A percentile compares a stretch with the other conserved stretches of the same genome.
These are phyloP conservation scores for Leishmania aethiopica DNA, from an alignment of 208 protist genomes.

Conservation along the genomic window DNA sequence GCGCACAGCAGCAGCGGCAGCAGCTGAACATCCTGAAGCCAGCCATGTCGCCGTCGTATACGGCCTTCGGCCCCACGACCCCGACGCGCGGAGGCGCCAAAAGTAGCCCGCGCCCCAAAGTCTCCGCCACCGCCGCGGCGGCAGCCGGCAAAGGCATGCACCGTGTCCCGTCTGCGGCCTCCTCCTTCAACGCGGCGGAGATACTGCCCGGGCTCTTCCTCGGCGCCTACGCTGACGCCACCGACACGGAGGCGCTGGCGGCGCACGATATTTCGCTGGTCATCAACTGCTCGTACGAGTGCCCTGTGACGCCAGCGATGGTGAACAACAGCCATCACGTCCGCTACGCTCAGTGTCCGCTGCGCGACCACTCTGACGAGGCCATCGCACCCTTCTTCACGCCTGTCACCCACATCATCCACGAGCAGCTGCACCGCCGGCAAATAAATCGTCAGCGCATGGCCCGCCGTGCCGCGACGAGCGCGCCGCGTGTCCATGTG, in stretches of 20 bases:
- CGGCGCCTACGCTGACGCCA: constrained; percentile 54
- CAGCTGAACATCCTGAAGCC: background rate
- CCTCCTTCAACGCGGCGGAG: constrained; percentile 54
- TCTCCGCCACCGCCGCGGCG: background rate
- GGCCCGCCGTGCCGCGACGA: background rate
- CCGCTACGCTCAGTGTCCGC: constrained; percentile 50
- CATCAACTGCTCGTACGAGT: constrained; percentile 73
- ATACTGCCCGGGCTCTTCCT: constrained; percentile 76
- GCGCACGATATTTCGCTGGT: constrained; percentile 60
- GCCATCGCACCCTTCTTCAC: constrained; percentile 56
- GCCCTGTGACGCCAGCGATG: constrained; percentile 44
- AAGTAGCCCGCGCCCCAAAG: background rate
- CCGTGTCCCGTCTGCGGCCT: background rate
- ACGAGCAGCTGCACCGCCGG: constrained; percentile 75
- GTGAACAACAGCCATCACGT: constrained; percentile 46
- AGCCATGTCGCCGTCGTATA: background rate
- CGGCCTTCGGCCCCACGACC: background rate
- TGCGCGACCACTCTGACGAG: constrained; percentile 81
- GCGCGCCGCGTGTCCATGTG: background rate
- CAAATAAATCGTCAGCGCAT: constrained; percentile 25
- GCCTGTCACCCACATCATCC: constrained; percentile 67
- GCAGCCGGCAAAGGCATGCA: background rate
- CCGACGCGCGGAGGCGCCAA: background rate
- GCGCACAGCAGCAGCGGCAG: background rate
- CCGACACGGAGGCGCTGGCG: constrained; percentile 39